Base-by-base conservation (phyloP, 1,284 basidiomycete species). In the Marasmius oreades region DNA sequence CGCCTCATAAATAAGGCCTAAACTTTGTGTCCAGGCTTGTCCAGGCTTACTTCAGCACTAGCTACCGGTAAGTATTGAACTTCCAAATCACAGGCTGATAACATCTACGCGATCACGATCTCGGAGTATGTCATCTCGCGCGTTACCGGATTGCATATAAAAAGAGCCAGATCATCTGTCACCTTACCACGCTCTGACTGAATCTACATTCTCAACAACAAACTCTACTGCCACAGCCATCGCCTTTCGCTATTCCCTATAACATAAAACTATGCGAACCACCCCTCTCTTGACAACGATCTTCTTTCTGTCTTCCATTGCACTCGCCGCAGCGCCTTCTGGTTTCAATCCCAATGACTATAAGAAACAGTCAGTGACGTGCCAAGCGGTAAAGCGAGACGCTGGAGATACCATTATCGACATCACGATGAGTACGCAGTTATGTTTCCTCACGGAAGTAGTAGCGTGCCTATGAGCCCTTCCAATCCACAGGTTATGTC, bases 401-500 rank as follows among this genome's bases (percentile, higher is more conserved):
- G 66, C 68, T 31, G 60, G 62, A 2, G 55, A 67, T 53, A 55
- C 63, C n/a, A 48, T 66, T 6, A 66, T 69, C 11, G 63, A 73
- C 47, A 72, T 82, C 28, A 59, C 67, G 14, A 67, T 82, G 5
- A 69, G 80, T 76, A 62, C 48, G 69, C n/a, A n/a, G n/a, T n/a
- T n/a, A n/a, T 53, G 37, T 56, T 2, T 20, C 16, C 46, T 28
- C 24, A 24, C 23, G 12, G 2, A 54, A 28, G 20, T 44, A 50
- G 44, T 22, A 20, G 36, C 3, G 14, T n/a, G n/a, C n/a, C n/a
- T n/a, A n/a, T n/a, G n/a, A n/a, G n/a, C n/a, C n/a, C n/a, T n/a
- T n/a, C n/a, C n/a, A n/a, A n/a, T n/a, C n/a, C 26, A 31, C 26
- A 89, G 87, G 78, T 57, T 88, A 88, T 66, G 77, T 84, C 18